These are phyloP conservation scores for Iodosphaeria phyllophila DNA, from an alignment of 2,329 filamentous ascomycete genomes.

Conservation along the genomic window DNA sequence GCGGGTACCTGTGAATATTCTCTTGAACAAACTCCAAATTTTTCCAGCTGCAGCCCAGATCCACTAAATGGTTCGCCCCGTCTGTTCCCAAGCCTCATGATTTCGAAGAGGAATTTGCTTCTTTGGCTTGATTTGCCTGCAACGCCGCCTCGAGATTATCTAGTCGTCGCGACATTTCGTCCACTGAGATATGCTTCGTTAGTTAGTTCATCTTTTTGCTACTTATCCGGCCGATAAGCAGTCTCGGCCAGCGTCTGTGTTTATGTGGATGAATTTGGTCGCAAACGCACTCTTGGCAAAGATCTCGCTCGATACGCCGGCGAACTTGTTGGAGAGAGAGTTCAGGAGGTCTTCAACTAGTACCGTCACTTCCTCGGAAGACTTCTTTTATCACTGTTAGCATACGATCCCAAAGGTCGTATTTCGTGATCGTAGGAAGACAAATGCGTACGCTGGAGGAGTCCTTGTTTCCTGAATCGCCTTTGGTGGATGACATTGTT, in stretches of 20 bases:
- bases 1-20: too few species aligned
- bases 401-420: too few species aligned
- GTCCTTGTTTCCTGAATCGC: conserved; percentile 4
- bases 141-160: conserved; percentile 68
- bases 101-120: conserved; percentile 17
- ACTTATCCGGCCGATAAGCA: too few species aligned
- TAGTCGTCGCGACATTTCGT: conserved; percentile 76
- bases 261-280: not conserved
- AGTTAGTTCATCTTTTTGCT: not conserved
- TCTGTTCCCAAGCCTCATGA: too few species aligned
- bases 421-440: not conserved
- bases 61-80: too few species aligned
- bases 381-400: conserved; percentile 3
- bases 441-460: not conserved
- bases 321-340: conserved; percentile 70
- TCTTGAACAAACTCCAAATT: too few species aligned
- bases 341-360: conserved; percentile 79
- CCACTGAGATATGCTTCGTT: conserved; percentile 39
- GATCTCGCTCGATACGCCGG: conserved; percentile 67
- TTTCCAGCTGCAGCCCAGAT: too few species aligned
- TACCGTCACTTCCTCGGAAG: conserved; percentile 46
- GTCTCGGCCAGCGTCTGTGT: not conserved
- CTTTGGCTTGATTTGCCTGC: conserved; percentile 32
- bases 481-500: conserved; percentile 12
- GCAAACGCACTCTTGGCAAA: conserved; percentile 57